Evolutionary conservation across 176 grass and related monocot species (phyloP).

Genomic region (Oryza australiensis): DNA sequence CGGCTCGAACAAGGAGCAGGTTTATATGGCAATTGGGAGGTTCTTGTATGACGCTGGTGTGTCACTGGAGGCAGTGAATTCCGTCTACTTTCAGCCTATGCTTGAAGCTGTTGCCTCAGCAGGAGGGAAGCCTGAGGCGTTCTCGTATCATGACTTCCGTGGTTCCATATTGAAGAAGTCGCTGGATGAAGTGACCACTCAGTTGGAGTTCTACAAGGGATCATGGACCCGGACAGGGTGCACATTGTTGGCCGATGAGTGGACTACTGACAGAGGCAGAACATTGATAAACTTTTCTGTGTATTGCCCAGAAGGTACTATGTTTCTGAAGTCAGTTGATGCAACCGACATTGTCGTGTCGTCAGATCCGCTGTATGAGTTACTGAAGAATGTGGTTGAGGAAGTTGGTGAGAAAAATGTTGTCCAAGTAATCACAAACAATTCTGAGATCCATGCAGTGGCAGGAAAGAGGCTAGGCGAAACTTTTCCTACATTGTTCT

Average conservation of each 20-base stretch:
- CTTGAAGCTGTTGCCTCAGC: conserved; percentile 58
- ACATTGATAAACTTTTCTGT: conserved; percentile 85
- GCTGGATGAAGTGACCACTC: conserved; percentile 57
- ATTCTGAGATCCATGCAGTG: conserved; percentile 56
- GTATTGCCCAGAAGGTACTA: conserved; percentile 81
- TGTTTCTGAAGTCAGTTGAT: conserved; percentile 86
- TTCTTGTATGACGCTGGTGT: conserved; percentile 74
- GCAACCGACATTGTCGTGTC: conserved; percentile 68
- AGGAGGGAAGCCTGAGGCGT: conserved; percentile 42
- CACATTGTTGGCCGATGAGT: conserved; percentile 79
- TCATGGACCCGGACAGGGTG: conserved; percentile 77
- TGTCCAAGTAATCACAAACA: conserved; percentile 82
- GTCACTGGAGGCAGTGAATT: conserved; percentile 77
- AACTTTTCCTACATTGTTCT: conserved; percentile 86
- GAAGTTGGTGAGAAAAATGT: conserved; percentile 74
- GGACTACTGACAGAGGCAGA: conserved; percentile 53
- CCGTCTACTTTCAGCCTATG: conserved; percentile 76
- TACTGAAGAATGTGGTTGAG: conserved; percentile 73
- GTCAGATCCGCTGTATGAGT: conserved; percentile 60
- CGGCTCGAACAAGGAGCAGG: conserved; percentile 54
- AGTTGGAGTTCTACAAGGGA: conserved; percentile 51
- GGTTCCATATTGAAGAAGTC: conserved; percentile 71
- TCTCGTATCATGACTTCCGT: conserved; percentile 75
- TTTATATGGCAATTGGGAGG: conserved; percentile 64
- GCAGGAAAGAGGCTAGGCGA: conserved; percentile 67